phyloP scores from a whole-genome alignment of 345 rosid species.

The Barbarea vulgaris region DNA sequence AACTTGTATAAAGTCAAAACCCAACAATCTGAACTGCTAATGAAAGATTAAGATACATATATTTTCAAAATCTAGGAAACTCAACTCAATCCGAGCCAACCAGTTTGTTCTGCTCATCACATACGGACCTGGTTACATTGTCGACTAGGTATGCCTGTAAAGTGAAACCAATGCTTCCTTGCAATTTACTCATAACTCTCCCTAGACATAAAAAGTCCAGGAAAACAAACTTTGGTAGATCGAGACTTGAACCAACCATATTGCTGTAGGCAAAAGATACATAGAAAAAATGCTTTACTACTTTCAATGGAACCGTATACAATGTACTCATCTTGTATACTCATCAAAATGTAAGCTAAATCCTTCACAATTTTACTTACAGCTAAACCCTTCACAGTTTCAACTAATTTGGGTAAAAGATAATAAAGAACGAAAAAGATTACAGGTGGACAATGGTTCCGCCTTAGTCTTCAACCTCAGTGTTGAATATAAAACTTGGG shows the following conservation, averaged over 20 bases:
- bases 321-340: no score
- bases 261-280: not conserved
- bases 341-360: no score
- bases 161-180: not conserved
- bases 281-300: constrained; percentile 10
- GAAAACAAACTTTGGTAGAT: not conserved
- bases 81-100: not conserved
- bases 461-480: constrained; percentile 55
- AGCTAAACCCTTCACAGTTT: not conserved
- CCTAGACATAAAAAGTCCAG: not conserved
- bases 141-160: not conserved
- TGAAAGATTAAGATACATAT: no score
- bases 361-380: no score
- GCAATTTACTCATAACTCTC: not conserved
- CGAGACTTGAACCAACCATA: not conserved
- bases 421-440: not conserved
- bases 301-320: constrained; percentile 20
- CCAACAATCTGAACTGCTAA: not conserved
- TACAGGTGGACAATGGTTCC: not conserved
- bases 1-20: not conserved
- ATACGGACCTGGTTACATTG: not conserved
- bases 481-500: constrained; percentile 69
- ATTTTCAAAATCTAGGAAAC: not conserved
- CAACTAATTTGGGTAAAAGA: constrained; percentile 21
- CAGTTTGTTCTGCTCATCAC: not conserved